These are phyloP conservation scores for Teratosphaeria gauchensis DNA, from an alignment of 2,329 filamentous ascomycete genomes.

Conservation along the genomic window DNA sequence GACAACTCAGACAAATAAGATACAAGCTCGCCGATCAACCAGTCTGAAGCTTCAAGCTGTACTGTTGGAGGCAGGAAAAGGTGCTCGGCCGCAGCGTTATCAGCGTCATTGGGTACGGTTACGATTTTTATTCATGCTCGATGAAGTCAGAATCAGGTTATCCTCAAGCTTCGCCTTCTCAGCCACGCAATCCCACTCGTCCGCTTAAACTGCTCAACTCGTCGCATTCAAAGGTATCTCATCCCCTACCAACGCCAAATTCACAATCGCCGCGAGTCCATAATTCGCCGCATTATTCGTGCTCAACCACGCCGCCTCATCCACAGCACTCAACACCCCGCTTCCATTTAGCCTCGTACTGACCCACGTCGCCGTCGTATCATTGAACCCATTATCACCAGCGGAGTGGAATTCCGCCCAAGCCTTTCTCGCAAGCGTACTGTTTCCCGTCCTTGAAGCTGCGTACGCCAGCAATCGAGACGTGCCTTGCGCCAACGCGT, in stretches of 20 bases:
- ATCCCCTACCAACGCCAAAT: not conserved
- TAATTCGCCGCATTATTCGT: not conserved
- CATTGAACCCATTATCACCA: not conserved
- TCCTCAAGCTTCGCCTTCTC: too few species aligned
- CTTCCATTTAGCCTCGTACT: not conserved
- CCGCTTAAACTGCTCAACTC: not conserved
- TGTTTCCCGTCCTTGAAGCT: not conserved
- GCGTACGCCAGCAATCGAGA: not conserved
- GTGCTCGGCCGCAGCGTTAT: not conserved
- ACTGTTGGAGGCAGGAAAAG: not conserved
- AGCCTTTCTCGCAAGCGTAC: not conserved
- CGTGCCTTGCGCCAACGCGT: not conserved
- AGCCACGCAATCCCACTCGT: not conserved
- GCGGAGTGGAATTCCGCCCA: not conserved
- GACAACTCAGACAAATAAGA: not conserved
- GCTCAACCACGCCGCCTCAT: not conserved
- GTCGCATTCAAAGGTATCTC: not conserved
- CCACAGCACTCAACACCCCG: not conserved
- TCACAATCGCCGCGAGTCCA: not conserved
- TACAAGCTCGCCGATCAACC: too few species aligned
- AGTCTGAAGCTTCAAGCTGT: not conserved
- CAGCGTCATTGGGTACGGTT: not conserved
- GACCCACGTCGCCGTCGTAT: not conserved
- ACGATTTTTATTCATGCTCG: not conserved
- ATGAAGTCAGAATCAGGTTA: not conserved